These are phyloP conservation scores for Triticum urartu DNA, from an alignment of 176 grass and related monocot species.

Conservation along the genomic window DNA sequence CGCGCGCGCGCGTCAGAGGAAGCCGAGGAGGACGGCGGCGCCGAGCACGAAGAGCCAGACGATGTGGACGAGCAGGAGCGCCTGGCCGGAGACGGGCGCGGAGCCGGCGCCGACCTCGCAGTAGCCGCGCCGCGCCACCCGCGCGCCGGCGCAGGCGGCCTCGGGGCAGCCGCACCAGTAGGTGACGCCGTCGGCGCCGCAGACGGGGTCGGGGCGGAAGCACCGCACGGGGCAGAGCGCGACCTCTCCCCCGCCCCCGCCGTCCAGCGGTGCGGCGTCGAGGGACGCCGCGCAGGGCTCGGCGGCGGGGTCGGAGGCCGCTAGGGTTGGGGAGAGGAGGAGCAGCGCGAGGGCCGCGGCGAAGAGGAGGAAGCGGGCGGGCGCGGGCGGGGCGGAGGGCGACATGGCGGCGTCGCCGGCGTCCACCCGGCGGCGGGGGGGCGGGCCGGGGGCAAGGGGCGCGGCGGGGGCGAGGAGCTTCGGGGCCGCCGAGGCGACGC, in stretches of 20 bases:
- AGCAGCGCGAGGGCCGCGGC: conserved; percentile 30
- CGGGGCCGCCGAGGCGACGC: conserved; percentile 4
- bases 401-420: conserved; percentile 43
- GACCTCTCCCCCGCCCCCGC: conserved; percentile 22
- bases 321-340: conserved; percentile 45
- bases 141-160: conserved; percentile 73
- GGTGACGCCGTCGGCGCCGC: conserved; percentile 70
- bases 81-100: conserved; percentile 70
- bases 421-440: conserved; percentile 15
- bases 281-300: conserved; percentile 24
- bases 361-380: conserved; percentile 30
- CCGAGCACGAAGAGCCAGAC: conserved; percentile 94
- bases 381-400: neutral
- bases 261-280: conserved; percentile 30
- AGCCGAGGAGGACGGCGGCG: conserved; percentile 79
- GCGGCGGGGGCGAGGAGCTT: conserved; percentile 18
- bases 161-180: conserved; percentile 91
- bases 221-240: conserved; percentile 61
- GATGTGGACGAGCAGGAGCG: conserved; percentile 83
- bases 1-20: conserved; percentile 42
- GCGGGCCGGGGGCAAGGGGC: neutral
- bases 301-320: conserved; percentile 10
- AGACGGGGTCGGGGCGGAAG: conserved; percentile 86
- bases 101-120: conserved; percentile 75
- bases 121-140: conserved; percentile 63